Conservation (phyloP, 768 basidiomycete species). For the Agaricus sinodeliciosus region DNA sequence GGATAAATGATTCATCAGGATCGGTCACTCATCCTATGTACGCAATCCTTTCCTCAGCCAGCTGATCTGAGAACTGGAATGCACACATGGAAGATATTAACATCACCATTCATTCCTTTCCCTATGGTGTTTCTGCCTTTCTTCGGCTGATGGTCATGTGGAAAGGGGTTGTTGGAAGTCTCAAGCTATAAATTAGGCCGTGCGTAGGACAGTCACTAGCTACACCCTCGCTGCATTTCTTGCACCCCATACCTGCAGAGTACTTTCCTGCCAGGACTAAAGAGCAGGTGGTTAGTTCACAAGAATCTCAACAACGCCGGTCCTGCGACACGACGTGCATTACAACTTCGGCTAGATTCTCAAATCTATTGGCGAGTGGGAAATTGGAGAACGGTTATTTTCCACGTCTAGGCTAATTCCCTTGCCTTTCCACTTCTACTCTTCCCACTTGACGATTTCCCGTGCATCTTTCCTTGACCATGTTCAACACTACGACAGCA, state of each 20-base stretch:
- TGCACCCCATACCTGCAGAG: neutral
- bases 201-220: neutral
- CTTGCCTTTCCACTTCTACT: neutral
- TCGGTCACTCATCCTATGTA: neutral
- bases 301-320: too few species aligned
- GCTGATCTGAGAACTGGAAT: neutral
- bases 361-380: neutral
- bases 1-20: constrained; percentile 1
- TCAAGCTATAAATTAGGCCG: neutral
- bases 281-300: neutral
- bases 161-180: neutral
- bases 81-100: neutral
- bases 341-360: too few species aligned
- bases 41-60: neutral
- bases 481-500: neutral
- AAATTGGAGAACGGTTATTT: neutral
- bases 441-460: neutral
- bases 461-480: neutral
- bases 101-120: constrained; percentile 2
- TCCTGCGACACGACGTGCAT: too few species aligned
- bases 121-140: neutral
- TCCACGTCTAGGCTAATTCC: neutral
- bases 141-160: constrained; percentile 6
- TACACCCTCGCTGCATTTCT: neutral
- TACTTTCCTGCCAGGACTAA: neutral